phyloP scores from a whole-genome alignment of 2,329 filamentous ascomycete species.

The Neoarthrinium moseri region DNA sequence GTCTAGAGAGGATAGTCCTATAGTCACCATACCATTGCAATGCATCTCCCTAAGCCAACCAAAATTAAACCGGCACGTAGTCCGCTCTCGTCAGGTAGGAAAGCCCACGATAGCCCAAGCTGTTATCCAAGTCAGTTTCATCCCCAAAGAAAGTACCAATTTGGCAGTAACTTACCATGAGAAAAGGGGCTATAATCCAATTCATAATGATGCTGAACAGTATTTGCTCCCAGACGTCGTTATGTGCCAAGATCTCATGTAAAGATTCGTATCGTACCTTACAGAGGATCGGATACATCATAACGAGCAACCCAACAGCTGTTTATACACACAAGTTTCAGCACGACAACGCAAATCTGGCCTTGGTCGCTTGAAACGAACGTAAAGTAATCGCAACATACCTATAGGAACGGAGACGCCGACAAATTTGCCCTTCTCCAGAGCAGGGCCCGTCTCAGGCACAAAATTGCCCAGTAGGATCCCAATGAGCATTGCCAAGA shows the following conservation, averaged over 20 bases:
- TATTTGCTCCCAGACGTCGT: slow-evolving; percentile 75
- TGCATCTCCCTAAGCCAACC: slow-evolving; percentile 81
- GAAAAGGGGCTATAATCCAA: slow-evolving; percentile 77
- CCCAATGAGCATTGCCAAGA: slow-evolving; percentile 74
- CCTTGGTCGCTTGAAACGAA: background rate
- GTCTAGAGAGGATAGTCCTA: background rate
- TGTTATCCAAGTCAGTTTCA: slow-evolving; percentile 25
- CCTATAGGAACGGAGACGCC: slow-evolving; percentile 37
- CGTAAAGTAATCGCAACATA: slow-evolving; percentile 11
- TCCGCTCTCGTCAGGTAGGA: slow-evolving; percentile 56
- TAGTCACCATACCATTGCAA: slow-evolving; percentile 68
- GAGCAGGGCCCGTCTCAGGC: slow-evolving; percentile 53
- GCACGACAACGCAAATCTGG: no score
- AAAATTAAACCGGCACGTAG: slow-evolving; percentile 71
- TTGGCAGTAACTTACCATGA: slow-evolving; percentile 65
- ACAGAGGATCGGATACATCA: slow-evolving; percentile 94
- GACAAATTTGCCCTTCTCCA: slow-evolving; percentile 72
- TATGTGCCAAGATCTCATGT: slow-evolving; percentile 61
- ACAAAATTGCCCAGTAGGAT: slow-evolving; percentile 78
- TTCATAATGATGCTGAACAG: slow-evolving; percentile 74
- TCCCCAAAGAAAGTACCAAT: no score
- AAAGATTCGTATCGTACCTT: slow-evolving; percentile 79
- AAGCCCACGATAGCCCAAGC: slow-evolving; percentile 67
- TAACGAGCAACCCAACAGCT: slow-evolving; percentile 80
- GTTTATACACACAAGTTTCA: no score